Evolutionary conservation across 352 stramenopile species (phyloP).

Genomic region (Detonula confervacea): DNA sequence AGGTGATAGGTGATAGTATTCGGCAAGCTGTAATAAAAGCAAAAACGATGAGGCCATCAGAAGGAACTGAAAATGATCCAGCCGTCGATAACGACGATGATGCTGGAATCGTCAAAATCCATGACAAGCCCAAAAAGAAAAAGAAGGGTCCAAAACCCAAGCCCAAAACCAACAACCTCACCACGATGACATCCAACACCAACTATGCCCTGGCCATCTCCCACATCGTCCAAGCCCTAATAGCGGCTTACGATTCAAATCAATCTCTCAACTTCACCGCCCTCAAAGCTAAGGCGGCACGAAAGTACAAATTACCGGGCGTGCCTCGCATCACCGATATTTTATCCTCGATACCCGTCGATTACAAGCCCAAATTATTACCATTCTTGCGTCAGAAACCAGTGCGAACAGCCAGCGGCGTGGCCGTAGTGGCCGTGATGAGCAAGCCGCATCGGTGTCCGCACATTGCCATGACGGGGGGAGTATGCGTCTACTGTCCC

Average conservation of each 20-base stretch:
- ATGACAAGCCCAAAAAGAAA: slow-evolving; percentile 39
- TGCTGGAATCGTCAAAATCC: slow-evolving; percentile 51
- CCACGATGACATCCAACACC: slow-evolving; percentile 44
- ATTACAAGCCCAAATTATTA: slow-evolving; percentile 91
- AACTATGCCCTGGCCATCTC: slow-evolving; percentile 87
- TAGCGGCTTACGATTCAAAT: slow-evolving; percentile 90
- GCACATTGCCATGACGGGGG: slow-evolving; percentile 96
- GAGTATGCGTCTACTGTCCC: slow-evolving; percentile 97
- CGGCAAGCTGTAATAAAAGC: too few relatives aligned
- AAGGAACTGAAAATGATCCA: slow-evolving; percentile 5
- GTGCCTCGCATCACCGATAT: slow-evolving; percentile 96
- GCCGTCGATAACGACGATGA: slow-evolving; percentile 28
- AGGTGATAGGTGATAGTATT: too few relatives aligned
- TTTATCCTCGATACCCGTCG: slow-evolving; percentile 91
- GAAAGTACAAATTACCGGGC: slow-evolving; percentile 90
- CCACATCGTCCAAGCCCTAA: slow-evolving; percentile 91
- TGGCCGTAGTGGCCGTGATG: slow-evolving; percentile 97
- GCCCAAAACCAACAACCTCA: slow-evolving; percentile 33
- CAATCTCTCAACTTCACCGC: slow-evolving; percentile 93
- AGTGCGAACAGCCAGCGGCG: slow-evolving; percentile 93
- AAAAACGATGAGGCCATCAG: slow-evolving; percentile 20
- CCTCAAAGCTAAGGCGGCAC: slow-evolving; percentile 91
- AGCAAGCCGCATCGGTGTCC: slow-evolving; percentile 97
- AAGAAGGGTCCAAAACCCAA: slow-evolving; percentile 2
- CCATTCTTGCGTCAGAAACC: slow-evolving; percentile 94